Evolutionary conservation across 768 basidiomycete species (phyloP), one percentile per base, ranked within the genome.

Genomic region (Podaxis sp.): DNA sequence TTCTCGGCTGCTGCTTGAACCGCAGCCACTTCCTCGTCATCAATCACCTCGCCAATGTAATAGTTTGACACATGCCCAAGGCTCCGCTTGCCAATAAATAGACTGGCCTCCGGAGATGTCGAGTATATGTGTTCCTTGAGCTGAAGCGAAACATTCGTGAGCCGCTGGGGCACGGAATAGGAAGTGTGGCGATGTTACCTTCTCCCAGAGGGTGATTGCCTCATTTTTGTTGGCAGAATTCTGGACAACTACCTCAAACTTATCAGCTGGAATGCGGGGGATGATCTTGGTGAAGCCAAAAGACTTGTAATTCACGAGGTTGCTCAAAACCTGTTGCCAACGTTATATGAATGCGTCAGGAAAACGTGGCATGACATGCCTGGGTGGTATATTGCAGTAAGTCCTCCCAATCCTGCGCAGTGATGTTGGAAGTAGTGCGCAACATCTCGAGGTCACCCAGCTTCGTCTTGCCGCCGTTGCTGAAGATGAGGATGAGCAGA

Each of bases 271-370:
- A 50, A 90, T 66, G 21, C 93, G 87, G 21, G 93, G 92, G 51
- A 93, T 69, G 65, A 95, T 89, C 75, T 95, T 95, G 46, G 89
- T 90, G 68, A 89, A 90, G 1, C 93, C 93, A 63, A 95, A 95
- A 2, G 79, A 82, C 70, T 84, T 90, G 74, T 86, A 93, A 73
- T 93, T 93, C 23, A 83, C 82, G 21, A 88, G 76, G 68, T 87
- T 87, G 69, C 81, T 82, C 61, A 88, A 66, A 13, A 81, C 80
- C 81, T 82, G 59, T 40, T 55, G 42, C 23, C 14, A 52, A 36
- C 32, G 28, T 47, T 37, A 46, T 48, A 58, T 36, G 28, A 47
- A 53, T 14, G 25, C 37, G 50, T 21, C n/a, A 35, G 32, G 23
- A 21, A 10, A 23, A 54, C 11, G 10, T n/a, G 50, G 7, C 16